A percentile compares a stretch with the other conserved stretches of the same genome.
These are phyloP conservation scores for Alternaria burnsii DNA, from an alignment of 2,329 filamentous ascomycete species.

Conservation along the genomic window DNA sequence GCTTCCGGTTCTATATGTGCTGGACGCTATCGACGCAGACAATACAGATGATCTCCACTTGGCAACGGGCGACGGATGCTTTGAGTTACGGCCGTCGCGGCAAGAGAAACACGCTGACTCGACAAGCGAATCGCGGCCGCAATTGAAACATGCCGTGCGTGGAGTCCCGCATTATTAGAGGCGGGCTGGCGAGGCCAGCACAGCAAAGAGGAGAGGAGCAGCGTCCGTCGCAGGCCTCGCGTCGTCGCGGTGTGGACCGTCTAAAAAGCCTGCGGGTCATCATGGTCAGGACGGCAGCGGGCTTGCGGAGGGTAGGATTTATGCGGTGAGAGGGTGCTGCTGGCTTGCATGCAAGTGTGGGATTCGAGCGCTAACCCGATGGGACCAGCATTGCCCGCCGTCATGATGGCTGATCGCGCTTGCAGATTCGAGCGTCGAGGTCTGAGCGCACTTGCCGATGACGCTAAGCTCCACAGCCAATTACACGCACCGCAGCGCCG, in stretches of 20 bases:
- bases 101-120: slow-evolving; percentile 25
- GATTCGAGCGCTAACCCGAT: slow-evolving; percentile 11
- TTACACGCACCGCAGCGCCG: slow-evolving; percentile 25
- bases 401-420: slow-evolving; percentile 27
- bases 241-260: slow-evolving; percentile 14
- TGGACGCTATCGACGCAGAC: slow-evolving; percentile 33
- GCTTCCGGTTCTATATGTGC: slow-evolving; percentile 20
- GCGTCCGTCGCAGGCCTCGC: slow-evolving; percentile 11
- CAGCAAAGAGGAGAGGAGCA: slow-evolving; percentile 8
- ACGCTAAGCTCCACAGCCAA: slow-evolving; percentile 30
- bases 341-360: slow-evolving; percentile 20
- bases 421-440: slow-evolving; percentile 25
- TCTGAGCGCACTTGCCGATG: slow-evolving; percentile 30
- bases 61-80: slow-evolving; percentile 34
- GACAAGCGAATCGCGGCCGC: slow-evolving; percentile 21
- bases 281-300: slow-evolving; percentile 11
- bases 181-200: slow-evolving; percentile 14
- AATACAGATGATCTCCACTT: slow-evolving; percentile 38
- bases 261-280: slow-evolving; percentile 15
- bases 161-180: slow-evolving; percentile 18
- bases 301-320: slow-evolving; percentile 17
- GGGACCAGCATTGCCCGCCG: slow-evolving; percentile 8
- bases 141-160: slow-evolving; percentile 31
- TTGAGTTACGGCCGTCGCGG: slow-evolving; percentile 24
- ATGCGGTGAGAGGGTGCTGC: slow-evolving; percentile 28